These are phyloP conservation scores for Aureobasidium sp. DNA, from an alignment of 2,329 filamentous ascomycete genomes.

Conservation along the genomic window DNA sequence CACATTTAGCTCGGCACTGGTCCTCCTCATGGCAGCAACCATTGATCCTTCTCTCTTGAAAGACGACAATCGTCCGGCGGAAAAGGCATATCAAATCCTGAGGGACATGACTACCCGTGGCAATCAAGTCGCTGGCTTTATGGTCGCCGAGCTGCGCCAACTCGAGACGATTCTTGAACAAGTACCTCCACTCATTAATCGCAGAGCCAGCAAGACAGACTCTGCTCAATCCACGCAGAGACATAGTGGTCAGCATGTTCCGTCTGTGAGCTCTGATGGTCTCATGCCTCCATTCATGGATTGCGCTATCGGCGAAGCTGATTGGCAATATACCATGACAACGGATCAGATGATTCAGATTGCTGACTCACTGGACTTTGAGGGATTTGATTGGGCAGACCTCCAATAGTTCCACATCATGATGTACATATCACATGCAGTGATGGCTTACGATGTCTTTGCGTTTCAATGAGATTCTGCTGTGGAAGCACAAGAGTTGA, in stretches of 20 bases:
- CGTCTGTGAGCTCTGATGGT: background rate
- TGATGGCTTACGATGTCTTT: no score
- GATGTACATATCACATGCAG: no score
- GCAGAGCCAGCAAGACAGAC: background rate
- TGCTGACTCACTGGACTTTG: background rate
- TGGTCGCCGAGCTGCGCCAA: background rate
- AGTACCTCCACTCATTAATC: background rate
- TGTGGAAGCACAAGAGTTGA: no score
- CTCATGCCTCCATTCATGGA: background rate
- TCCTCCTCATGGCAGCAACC: background rate
- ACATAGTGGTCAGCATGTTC: no score
- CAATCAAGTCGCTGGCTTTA: background rate
- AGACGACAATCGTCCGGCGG: background rate
- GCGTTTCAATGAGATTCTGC: no score
- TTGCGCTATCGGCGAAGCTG: constrained; percentile 27
- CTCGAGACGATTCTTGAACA: background rate
- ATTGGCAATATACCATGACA: constrained; percentile 2
- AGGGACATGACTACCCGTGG: background rate
- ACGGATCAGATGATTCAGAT: constrained; percentile 1
- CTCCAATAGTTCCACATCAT: background rate
- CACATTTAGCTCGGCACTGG: background rate
- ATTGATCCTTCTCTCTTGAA: background rate
- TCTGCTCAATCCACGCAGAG: background rate
- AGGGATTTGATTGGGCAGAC: background rate
- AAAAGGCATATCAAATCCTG: background rate